Percentiles rank a stretch among this genome's conserved stretches.
Conservation (phyloP, 371 early-diverging fungal species). For the Mucor plumbeus region DNA sequence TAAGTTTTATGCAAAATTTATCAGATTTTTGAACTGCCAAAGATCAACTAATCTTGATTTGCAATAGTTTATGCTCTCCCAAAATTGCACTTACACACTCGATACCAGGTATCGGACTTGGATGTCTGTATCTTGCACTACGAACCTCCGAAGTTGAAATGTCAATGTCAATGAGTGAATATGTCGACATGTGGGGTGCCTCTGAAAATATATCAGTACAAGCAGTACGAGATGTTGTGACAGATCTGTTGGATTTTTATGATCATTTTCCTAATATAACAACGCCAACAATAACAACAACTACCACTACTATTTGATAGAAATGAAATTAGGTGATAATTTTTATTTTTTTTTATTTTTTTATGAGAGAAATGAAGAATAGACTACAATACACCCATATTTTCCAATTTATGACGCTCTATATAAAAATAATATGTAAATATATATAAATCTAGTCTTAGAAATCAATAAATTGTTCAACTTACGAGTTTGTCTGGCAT, state of each 20-base stretch:
- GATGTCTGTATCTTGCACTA: slow-evolving; percentile 54
- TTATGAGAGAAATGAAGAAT: background rate
- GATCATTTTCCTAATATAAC: slow-evolving; percentile 10
- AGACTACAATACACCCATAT: slow-evolving; percentile 38
- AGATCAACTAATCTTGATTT: background rate
- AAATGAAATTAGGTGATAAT: slow-evolving; percentile 1
- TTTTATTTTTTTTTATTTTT: slow-evolving; percentile 3
- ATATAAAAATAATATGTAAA: slow-evolving; percentile 12
- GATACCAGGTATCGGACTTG: slow-evolving; percentile 45
- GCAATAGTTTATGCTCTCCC: slow-evolving; percentile 45
- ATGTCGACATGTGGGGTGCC: slow-evolving; percentile 56
- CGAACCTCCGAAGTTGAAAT: slow-evolving; percentile 38
- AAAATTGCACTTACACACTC: slow-evolving; percentile 43
- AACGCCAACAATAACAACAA: background rate
- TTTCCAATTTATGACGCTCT: slow-evolving; percentile 44
- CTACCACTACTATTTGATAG: background rate
- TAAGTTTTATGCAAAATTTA: background rate
- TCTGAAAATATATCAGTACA: slow-evolving; percentile 55
- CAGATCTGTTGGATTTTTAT: slow-evolving; percentile 43
- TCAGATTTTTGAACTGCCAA: no score
- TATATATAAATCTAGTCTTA: background rate
- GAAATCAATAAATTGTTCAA: background rate
- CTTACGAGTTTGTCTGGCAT: slow-evolving; percentile 51
- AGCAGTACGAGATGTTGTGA: slow-evolving; percentile 48
- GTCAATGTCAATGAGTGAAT: slow-evolving; percentile 53